Evolutionary conservation across 352 stramenopile species (phyloP), one percentile per base, ranked within the genome.

Genomic region (Phytophthora chlamydospora): DNA sequence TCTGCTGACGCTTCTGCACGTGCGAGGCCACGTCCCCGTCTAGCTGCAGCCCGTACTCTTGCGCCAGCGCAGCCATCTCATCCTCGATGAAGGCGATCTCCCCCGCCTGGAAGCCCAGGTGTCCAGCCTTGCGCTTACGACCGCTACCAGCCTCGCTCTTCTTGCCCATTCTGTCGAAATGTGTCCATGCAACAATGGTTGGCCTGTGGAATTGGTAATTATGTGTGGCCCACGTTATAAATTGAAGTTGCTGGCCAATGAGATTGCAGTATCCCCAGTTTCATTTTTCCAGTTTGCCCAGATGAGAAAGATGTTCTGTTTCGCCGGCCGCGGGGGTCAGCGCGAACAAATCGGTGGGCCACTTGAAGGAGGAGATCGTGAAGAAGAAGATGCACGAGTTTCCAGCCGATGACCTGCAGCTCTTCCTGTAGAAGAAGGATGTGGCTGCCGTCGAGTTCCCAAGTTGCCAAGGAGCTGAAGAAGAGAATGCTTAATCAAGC

Each of bases 11-110:
- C 50, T 82, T 47, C 56, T 65, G 58, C 53, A 94, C 84, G 61
- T 78, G 77, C 33, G 63, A 62, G 4, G 81, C 83, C 27, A 94
- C 81, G 38, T 90, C 83, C 10, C 73, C 50, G 53, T 94, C 83
- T 50, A 94, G 68, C 14, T 82, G 51, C 27, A 94, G 81, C 4
- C 85, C 85, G 62, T 92, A 94, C 72, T 94, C 85, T 47, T 75
- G 74, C 12, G 85, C 85, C 16, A 92, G 71, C 41, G 85, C 83
- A 1, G 79, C 83, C 78, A 94, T 94, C 57, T 94, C 85, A 42
- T 94, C 85, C 53, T 94, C 85, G 39, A 94, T 94, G 71, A 90
- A 94, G 53, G 83, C 85, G 58, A 94, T 90, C 55, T 94, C 83
- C 51, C 57, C 70, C 14, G 73, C 62, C 61, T 91, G 78, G 66